Evolutionary conservation across 2,329 filamentous ascomycete genomes (phyloP), one percentile per base, ranked within the genome.

Genomic region (Aspergillus phoenicis): DNA sequence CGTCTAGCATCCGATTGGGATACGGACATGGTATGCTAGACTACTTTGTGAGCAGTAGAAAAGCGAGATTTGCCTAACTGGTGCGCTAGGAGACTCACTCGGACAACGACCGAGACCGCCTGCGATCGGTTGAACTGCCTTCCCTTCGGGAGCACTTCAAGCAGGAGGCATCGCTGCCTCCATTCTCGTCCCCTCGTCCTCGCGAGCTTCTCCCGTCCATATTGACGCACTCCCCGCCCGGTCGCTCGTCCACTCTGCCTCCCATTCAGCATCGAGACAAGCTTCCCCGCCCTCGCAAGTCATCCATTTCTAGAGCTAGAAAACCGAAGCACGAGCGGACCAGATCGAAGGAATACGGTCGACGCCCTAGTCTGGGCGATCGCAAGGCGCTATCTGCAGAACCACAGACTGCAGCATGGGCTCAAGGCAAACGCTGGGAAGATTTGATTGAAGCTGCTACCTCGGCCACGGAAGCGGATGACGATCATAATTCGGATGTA

Each of bases 391-490:
- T 91, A 67, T 96, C 92, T 15, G 91, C 91, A 45, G 94, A 97
- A 77, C 93, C 93, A 24, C 86, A 89, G 59, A 87, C 86, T 20
- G 89, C 90, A 62, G 90, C 84, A 17, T 86, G 84, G 69, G 81
- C 85, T 52, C 87, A 91, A 78, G 93, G 91, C 66, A 96, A 95
- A 80, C 85, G 94, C 70, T 98, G 94, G 95, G 92, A 97, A 77
- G 94, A 98, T 76, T 83, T 98, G 62, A 96, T 98, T 66, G 93
- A 97, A 77, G 94, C 94, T 56, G 94, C 91, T 58, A 93, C 94
- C 33, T 97, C 92, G 63, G 93, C 93, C 28, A 96, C 92, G 3
- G 93, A 96, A 79, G 94, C 89, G 70, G 85, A 95, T 72, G 92
- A 96, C 75, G 93, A 95, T 66, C 79, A 83, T 73, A 91, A 93